Conservation (phyloP, 164 flowering plant genomes). For the Nymphaea colorata region DNA sequence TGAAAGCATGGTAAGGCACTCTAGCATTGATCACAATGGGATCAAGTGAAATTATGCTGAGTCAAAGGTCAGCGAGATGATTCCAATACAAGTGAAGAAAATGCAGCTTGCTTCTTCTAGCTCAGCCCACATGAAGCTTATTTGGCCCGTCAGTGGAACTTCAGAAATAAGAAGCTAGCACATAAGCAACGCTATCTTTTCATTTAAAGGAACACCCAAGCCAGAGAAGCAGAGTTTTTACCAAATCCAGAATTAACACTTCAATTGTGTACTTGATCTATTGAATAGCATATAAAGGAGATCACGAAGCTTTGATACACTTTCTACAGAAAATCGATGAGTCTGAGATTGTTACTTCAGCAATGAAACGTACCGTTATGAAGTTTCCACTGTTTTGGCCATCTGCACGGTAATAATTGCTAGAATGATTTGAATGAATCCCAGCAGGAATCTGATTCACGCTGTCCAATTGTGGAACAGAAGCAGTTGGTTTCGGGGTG, state of each 20-base stretch:
- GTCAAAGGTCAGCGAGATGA: too few relatives aligned
- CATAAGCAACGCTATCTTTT: neutral
- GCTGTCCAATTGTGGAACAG: slow-evolving; percentile 16
- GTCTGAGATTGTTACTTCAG: neutral
- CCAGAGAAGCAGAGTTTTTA: too few relatives aligned
- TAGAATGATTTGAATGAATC: slow-evolving; percentile 20
- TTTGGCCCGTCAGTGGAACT: neutral
- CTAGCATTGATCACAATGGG: too few relatives aligned
- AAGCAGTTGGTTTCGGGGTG: slow-evolving; percentile 13
- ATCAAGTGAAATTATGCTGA: too few relatives aligned
- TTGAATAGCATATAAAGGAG: too few relatives aligned
- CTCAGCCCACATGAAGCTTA: neutral
- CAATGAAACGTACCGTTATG: slow-evolving; percentile 22
- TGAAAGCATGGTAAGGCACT: neutral
- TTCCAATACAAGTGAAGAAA: neutral
- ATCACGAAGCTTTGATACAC: neutral
- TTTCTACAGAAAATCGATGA: neutral
- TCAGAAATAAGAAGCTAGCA: neutral
- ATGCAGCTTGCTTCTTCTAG: neutral
- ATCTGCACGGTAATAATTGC: slow-evolving; percentile 35
- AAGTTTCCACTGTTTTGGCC: slow-evolving; percentile 45
- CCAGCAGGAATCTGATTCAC: slow-evolving; percentile 34
- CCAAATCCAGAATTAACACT: too few relatives aligned
- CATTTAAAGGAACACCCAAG: too few relatives aligned
- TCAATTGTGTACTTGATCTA: neutral